Evolutionary conservation across 1,284 basidiomycete genomes (phyloP).

Genomic region (Microbotryum scabiosae): DNA sequence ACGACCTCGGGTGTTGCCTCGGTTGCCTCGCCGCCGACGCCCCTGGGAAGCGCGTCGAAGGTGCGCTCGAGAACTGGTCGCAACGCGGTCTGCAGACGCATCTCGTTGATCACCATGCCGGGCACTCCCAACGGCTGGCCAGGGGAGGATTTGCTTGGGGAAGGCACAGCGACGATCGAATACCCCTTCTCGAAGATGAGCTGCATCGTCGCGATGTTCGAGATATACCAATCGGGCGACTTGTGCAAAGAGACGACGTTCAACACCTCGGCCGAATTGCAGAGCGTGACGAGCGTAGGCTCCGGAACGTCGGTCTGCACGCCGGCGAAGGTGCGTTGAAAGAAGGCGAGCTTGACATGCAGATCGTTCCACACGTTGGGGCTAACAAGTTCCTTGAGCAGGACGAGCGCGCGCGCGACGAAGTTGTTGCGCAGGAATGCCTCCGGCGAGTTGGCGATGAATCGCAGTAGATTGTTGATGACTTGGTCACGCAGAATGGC

Average conservation of each 20-base stretch:
- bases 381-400: constrained; percentile 74
- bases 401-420: constrained; percentile 63
- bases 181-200: constrained; percentile 68
- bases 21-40: constrained; percentile 49
- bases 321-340: constrained; percentile 58
- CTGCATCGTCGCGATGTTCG: constrained; percentile 71
- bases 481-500: constrained; percentile 75
- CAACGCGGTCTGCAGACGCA: constrained; percentile 64
- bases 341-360: constrained; percentile 81
- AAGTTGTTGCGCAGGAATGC: constrained; percentile 55
- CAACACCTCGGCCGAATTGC: constrained; percentile 81
- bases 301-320: constrained; percentile 63
- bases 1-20: constrained; percentile 62
- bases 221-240: constrained; percentile 69
- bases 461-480: constrained; percentile 80
- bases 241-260: constrained; percentile 78
- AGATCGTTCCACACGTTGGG: constrained; percentile 87
- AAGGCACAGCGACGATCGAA: constrained; percentile 1
- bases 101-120: constrained; percentile 49
- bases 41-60: constrained; percentile 63
- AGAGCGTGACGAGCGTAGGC: constrained; percentile 56
- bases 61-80: constrained; percentile 80
- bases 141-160: constrained; percentile 4
- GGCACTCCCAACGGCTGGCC: constrained; percentile 36
- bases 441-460: constrained; percentile 68